Conservation (phyloP, 2,329 filamentous ascomycete species). For the Cercospora sp. region DNA sequence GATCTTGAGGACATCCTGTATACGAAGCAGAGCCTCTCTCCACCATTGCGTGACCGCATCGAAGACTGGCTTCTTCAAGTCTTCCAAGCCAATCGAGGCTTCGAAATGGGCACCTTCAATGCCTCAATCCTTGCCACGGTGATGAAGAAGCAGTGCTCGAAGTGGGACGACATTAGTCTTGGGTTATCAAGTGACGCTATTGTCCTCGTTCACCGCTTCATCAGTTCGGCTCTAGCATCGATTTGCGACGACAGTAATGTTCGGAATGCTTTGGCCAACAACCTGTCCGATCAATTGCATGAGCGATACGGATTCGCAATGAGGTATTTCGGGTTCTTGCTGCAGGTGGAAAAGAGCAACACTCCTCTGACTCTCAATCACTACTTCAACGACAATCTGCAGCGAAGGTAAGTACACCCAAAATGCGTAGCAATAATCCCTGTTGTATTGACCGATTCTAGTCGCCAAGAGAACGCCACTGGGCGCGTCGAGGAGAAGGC, state of each 20-base stretch:
- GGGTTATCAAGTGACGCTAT: conserved; percentile 57
- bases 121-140: conserved; percentile 42
- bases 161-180: conserved; percentile 48
- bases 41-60: conserved; percentile 36
- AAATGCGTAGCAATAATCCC: neutral
- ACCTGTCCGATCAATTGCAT: conserved; percentile 50
- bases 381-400: conserved; percentile 53
- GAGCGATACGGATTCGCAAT: conserved; percentile 52
- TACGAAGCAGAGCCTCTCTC: neutral
- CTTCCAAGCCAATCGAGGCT: conserved; percentile 16
- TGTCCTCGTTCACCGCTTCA: conserved; percentile 55
- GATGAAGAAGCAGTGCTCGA: conserved; percentile 46
- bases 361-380: conserved; percentile 55
- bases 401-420: conserved; percentile 32
- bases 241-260: conserved; percentile 51
- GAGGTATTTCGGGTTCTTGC: conserved; percentile 53
- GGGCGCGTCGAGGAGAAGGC: neutral
- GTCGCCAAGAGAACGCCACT: neutral
- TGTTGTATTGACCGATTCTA: neutral
- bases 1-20: conserved; percentile 16
- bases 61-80: conserved; percentile 15
- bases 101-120: conserved; percentile 51
- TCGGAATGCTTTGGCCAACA: conserved; percentile 45
- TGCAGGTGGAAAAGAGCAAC: conserved; percentile 53
- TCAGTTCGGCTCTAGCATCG: conserved; percentile 45